Conservation (phyloP, 169 alveolate species). For the Plasmodium berghei region DNA sequence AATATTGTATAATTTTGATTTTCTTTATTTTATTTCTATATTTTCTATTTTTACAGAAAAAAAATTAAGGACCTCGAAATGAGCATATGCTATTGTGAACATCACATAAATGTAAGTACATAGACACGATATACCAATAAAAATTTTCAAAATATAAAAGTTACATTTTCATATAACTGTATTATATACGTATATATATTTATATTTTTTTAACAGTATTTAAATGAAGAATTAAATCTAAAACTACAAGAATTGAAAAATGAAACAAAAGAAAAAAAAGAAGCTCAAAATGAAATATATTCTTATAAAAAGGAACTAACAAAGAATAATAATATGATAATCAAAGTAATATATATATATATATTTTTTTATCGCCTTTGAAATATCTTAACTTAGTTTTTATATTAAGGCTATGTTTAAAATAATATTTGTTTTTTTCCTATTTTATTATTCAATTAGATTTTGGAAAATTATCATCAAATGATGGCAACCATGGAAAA, state of each 20-base stretch:
- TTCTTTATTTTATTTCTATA: background rate
- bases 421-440: background rate
- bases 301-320: constrained; percentile 24
- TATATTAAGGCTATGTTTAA: background rate
- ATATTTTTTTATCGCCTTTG: background rate
- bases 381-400: background rate
- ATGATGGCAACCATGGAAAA: constrained; percentile 27
- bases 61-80: constrained; percentile 59
- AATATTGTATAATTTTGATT: too few relatives aligned
- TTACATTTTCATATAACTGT: too few relatives aligned
- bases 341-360: constrained; percentile 15
- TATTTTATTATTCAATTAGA: background rate
- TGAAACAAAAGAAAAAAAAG: constrained; percentile 13
- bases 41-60: constrained; percentile 12
- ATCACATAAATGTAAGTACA: constrained; percentile 48
- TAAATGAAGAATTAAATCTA: constrained; percentile 28
- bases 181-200: too few relatives aligned
- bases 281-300: constrained; percentile 25
- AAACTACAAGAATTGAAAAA: constrained; percentile 30
- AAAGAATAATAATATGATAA: constrained; percentile 33
- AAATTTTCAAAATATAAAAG: too few relatives aligned
- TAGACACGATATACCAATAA: background rate
- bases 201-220: constrained; percentile 4
- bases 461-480: constrained; percentile 32
- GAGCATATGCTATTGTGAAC: constrained; percentile 65